Conservation (phyloP, 176 grass and related monocot genomes). For the Canna indica region DNA sequence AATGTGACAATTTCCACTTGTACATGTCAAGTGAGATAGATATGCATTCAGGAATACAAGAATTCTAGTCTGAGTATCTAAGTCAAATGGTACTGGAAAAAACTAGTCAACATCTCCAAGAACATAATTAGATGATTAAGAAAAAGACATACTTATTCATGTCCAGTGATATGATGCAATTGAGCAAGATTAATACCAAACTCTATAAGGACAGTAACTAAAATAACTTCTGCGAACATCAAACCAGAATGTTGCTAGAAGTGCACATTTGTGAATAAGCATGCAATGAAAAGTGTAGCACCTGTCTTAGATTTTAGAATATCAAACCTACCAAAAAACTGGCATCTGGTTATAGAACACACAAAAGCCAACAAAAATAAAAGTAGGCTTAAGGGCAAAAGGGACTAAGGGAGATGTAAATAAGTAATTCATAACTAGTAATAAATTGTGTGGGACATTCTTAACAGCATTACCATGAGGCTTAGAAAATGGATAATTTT, state of each 20-base stretch:
- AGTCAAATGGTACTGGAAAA: not conserved
- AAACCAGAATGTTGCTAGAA: not conserved
- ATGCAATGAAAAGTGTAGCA: no score
- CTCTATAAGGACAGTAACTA: no score
- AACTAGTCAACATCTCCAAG: not conserved
- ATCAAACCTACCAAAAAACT: no score
- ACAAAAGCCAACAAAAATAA: no score
- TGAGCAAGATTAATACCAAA: no score
- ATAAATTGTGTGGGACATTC: not conserved
- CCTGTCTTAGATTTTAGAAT: no score
- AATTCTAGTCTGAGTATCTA: not conserved
- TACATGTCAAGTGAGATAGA: not conserved
- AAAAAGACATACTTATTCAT: not conserved
- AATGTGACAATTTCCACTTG: not conserved
- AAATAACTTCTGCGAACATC: not conserved
- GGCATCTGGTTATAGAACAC: no score
- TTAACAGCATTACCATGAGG: not conserved
- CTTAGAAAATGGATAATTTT: not conserved
- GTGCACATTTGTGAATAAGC: not conserved
- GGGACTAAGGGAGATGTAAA: not conserved
- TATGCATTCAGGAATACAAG: not conserved
- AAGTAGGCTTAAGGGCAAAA: no score
- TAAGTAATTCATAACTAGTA: not conserved
- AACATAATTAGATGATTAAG: not conserved
- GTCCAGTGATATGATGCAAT: no score